Evolutionary conservation across 345 rosid species (phyloP).

Genomic region (Jatropha curcas): DNA sequence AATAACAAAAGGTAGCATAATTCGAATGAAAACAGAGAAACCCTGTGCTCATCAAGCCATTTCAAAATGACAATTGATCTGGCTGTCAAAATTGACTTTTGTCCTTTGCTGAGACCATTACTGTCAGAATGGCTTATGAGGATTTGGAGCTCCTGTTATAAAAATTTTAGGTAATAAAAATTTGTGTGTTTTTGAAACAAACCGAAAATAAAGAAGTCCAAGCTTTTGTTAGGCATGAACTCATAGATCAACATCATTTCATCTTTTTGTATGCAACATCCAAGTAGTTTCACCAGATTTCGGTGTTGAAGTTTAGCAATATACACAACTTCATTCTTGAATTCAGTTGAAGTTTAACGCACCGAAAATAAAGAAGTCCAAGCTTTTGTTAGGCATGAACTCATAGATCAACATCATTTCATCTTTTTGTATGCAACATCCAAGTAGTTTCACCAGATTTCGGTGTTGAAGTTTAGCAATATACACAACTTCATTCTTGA

Average conservation of each 20-base stretch:
- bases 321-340: background rate
- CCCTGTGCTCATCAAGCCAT: too few species aligned
- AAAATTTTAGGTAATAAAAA: too few species aligned
- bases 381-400: conserved; percentile 10
- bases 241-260: background rate
- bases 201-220: too few species aligned
- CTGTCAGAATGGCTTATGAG: too few species aligned
- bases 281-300: background rate
- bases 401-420: conserved; percentile 6
- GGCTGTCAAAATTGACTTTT: too few species aligned
- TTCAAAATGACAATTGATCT: too few species aligned
- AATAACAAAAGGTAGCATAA: too few species aligned
- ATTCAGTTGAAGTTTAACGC: too few species aligned
- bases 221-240: background rate
- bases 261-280: background rate
- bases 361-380: conserved; percentile 9
- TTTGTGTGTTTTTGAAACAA: too few species aligned
- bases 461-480: conserved; percentile 14
- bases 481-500: conserved; percentile 1
- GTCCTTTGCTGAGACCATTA: too few species aligned
- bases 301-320: background rate
- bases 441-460: conserved; percentile 7
- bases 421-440: background rate
- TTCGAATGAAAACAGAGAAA: too few species aligned
- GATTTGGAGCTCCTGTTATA: too few species aligned